Percentiles rank a stretch among this genome's conserved stretches.
Evolutionary conservation across 2,329 filamentous ascomycete genomes (phyloP).

Genomic region (Trichoderma atrobrunneum): DNA sequence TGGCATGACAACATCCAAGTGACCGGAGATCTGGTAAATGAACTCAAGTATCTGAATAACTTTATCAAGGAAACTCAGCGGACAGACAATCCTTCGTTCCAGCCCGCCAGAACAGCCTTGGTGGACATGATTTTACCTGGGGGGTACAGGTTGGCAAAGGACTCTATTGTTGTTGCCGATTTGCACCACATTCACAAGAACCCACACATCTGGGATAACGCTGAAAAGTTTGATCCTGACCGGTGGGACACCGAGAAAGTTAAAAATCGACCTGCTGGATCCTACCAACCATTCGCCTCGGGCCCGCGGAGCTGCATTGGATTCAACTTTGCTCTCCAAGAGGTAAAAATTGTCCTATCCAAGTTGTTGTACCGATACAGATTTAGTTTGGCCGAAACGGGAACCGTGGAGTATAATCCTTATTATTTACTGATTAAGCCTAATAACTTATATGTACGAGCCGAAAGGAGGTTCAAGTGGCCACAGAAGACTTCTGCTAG

Average conservation of each 20-base stretch:
- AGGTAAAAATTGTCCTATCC: constrained; percentile 57
- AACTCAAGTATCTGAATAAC: constrained; percentile 52
- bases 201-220: constrained; percentile 56
- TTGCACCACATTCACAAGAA: constrained; percentile 53
- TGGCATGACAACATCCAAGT: constrained; percentile 43
- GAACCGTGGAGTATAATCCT: constrained; percentile 55
- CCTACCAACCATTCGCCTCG: constrained; percentile 58
- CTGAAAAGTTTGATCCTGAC: constrained; percentile 56
- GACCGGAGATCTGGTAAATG: constrained; percentile 45
- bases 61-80: constrained; percentile 61
- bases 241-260: constrained; percentile 53
- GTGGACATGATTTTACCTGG: constrained; percentile 56
- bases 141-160: constrained; percentile 54
- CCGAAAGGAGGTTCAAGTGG: constrained; percentile 49
- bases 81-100: constrained; percentile 58
- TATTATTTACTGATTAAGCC: constrained; percentile 56
- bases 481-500: constrained; percentile 31
- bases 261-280: constrained; percentile 48
- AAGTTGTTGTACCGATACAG: constrained; percentile 59
- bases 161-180: constrained; percentile 51
- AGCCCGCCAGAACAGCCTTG: constrained; percentile 56
- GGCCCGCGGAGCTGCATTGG: constrained; percentile 60
- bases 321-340: constrained; percentile 61
- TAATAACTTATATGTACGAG: constrained; percentile 37
- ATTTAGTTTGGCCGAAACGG: constrained; percentile 49